Percentiles rank a stretch among this genome's conserved stretches.
Evolutionary conservation across 2,329 filamentous ascomycete genomes (phyloP).

Genomic region (Scopulariopsis brevicaulis): DNA sequence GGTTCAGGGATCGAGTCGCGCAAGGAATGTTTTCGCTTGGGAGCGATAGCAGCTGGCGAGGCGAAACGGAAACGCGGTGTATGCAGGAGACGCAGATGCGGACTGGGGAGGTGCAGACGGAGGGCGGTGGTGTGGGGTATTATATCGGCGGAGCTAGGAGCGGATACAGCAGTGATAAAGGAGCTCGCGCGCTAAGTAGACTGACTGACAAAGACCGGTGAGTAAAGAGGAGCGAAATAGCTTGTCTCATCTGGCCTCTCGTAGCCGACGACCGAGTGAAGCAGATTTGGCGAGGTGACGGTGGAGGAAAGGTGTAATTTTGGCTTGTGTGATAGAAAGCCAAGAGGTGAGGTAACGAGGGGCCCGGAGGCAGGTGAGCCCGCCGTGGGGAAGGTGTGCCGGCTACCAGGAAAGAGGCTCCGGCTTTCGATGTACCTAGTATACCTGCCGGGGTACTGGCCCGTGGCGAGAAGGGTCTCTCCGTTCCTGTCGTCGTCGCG

Average conservation of each 20-base stretch:
- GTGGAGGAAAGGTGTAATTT: background rate
- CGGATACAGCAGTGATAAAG: background rate
- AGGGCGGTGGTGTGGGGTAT: constrained; percentile 4
- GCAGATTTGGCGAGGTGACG: constrained; percentile 1
- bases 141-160: constrained; percentile 1
- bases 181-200: background rate
- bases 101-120: constrained; percentile 2
- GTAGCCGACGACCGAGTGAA: constrained; percentile 16
- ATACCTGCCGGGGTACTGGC: background rate
- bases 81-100: background rate
- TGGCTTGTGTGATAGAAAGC: constrained; percentile 5
- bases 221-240: constrained; percentile 21
- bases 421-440: background rate
- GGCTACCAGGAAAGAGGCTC: constrained; percentile 2
- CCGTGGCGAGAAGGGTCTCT: background rate
- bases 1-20: background rate
- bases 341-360: constrained; percentile 3
- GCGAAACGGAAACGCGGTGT: background rate
- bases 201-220: background rate
- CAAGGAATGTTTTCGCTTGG: background rate
- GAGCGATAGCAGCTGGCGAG: background rate
- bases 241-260: constrained; percentile 28
- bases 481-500: background rate
- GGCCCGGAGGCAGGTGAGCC: constrained; percentile 3
- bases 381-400: constrained; percentile 4